phyloP scores from a whole-genome alignment of 2,329 filamentous ascomycete species.

The Samsoniella hepiali region DNA sequence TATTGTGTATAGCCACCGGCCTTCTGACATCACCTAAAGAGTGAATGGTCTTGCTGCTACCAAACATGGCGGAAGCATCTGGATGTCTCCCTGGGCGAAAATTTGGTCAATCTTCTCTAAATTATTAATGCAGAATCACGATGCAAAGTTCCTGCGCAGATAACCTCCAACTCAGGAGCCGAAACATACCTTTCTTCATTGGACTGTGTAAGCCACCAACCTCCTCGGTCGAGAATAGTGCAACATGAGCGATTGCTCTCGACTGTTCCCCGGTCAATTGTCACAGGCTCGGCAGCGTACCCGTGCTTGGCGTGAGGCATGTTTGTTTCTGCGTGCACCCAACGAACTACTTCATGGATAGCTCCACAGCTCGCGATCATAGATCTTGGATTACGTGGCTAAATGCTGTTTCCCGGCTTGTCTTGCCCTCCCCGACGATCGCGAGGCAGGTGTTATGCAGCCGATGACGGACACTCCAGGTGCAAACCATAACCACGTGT shows the following conservation, averaged over 20 bases:
- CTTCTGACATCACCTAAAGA: not conserved
- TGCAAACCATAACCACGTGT: not conserved
- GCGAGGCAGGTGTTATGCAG: constrained; percentile 1
- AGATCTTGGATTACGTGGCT: not conserved
- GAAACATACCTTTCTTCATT: too few relatives aligned
- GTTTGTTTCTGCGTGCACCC: constrained; percentile 6
- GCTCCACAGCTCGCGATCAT: not conserved
- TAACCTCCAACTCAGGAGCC: too few relatives aligned
- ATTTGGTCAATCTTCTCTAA: too few relatives aligned
- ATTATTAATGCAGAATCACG: too few relatives aligned
- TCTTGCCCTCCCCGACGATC: not conserved
- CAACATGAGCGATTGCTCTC: not conserved
- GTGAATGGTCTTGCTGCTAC: too few relatives aligned
- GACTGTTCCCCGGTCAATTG: not conserved
- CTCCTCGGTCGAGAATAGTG: not conserved
- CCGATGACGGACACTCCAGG: constrained; percentile 3
- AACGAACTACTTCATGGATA: not conserved
- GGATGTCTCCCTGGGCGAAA: too few relatives aligned
- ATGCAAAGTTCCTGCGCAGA: too few relatives aligned
- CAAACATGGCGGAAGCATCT: too few relatives aligned
- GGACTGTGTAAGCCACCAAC: too few relatives aligned
- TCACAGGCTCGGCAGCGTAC: not conserved
- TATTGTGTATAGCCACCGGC: not conserved
- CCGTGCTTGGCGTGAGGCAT: not conserved
- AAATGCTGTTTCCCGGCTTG: not conserved